These are phyloP conservation scores for Petunia hybrid DNA, from an alignment of 305 asterid genomes.

Conservation along the genomic window DNA sequence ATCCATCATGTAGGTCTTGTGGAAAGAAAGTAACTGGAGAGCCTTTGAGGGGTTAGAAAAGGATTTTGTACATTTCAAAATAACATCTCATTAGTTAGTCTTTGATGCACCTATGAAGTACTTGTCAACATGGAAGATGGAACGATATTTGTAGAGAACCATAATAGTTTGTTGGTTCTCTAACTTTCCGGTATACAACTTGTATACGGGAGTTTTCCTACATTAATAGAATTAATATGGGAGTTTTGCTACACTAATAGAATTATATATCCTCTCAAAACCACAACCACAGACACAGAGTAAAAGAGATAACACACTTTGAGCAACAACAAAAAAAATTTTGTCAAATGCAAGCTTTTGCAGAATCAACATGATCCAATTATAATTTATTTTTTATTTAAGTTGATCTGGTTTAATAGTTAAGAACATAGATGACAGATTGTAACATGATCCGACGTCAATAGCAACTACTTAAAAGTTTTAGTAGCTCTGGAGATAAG, in stretches of 20 bases:
- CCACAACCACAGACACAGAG: neutral
- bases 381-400: too few relatives aligned
- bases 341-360: neutral
- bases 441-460: neutral
- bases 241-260: neutral
- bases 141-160: neutral
- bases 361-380: neutral
- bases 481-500: constrained; percentile 2
- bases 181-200: constrained; percentile 12
- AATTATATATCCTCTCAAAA: neutral
- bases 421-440: too few relatives aligned
- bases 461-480: constrained; percentile 9
- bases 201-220: constrained; percentile 11
- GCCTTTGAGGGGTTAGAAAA: neutral
- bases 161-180: neutral
- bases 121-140: neutral
- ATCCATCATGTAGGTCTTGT: neutral
- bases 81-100: neutral
- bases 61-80: neutral
- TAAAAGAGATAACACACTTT: neutral
- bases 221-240: neutral
- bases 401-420: too few relatives aligned
- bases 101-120: constrained; percentile 2
- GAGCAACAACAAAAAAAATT: neutral
- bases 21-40: constrained; percentile 1